Evolutionary conservation across 2,329 filamentous ascomycete genomes (phyloP), one percentile per base, ranked within the genome.

Genomic region (Fusarium duplospermum): DNA sequence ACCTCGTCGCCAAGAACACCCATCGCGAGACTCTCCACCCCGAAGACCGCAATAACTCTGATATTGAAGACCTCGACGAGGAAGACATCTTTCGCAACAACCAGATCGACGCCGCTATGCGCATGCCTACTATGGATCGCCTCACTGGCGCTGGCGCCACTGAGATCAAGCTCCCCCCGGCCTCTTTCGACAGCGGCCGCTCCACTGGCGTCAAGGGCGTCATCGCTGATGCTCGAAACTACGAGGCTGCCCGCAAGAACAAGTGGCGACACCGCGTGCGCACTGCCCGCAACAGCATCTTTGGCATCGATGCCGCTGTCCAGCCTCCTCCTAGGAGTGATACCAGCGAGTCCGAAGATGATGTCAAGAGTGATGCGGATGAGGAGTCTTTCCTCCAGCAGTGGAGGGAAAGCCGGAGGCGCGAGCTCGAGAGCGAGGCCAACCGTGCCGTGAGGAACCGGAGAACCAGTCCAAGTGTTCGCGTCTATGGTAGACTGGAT

Each of bases 161-260:
- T 68, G 86, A 86, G 66, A 82, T 93, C 78, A 88, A 87, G 79
- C 89, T 93, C 70, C 90, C 90, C 16, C 90, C 89, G 11, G 85
- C 86, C 14, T 88, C 86, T 65, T 92, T 92, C 78, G 90, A 93
- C 81, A 90, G 86, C 62, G 91, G 92, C 67, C 89, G 90, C 74
- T 91, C 93, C 76, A 96, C 93, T 4, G 94, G 94, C 56, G 93
- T 95, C 76, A 96, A 96, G 86, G 94, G 94, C 72, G 94, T 96
- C 82, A 96, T 96, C 79, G 93, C 93, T 77, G 94, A 96, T 80
- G 94, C 94, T 40, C 89, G 93, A 78, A 91, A 91, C 78, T 96
- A 93, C 82, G 92, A 94, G 83, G 87, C 89, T 78, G 92, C 93
- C 14, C 87, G 88, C 75, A 87, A 87, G 78, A 83, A 79, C 76